Percentiles rank a stretch among this genome's conserved stretches.
These are phyloP conservation scores for Kazachstania sp. DNA, from an alignment of 1,139 yeast genomes.

Conservation along the genomic window DNA sequence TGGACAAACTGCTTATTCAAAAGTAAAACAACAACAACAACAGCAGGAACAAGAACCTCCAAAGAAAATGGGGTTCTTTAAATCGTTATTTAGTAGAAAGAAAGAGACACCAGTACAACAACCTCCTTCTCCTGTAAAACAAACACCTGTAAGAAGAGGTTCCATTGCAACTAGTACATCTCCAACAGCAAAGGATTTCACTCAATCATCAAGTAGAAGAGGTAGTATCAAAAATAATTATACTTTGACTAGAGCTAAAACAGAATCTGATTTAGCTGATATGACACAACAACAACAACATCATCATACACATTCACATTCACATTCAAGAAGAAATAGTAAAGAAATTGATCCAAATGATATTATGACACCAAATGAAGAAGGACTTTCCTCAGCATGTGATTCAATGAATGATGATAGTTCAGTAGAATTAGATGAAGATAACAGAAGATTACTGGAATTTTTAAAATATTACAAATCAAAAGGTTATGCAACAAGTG, in stretches of 20 bases:
- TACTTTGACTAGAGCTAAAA: slow-evolving; percentile 8
- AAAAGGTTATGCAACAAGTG: slow-evolving; percentile 29
- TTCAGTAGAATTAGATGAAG: slow-evolving; percentile 24
- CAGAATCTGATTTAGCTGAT: slow-evolving; percentile 9
- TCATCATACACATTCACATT: not conserved
- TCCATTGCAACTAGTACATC: not conserved
- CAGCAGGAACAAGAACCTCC: slow-evolving; percentile 9
- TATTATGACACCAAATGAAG: not conserved
- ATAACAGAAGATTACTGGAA: slow-evolving; percentile 49
- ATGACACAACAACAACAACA: slow-evolving; percentile 9
- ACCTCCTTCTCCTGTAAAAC: not conserved
- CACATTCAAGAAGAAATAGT: not conserved
- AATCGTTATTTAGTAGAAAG: slow-evolving; percentile 33
- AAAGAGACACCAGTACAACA: not conserved
- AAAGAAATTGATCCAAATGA: not conserved
- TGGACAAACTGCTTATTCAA: slow-evolving; percentile 6
- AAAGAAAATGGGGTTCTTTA: slow-evolving; percentile 32
- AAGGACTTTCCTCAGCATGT: not conserved
- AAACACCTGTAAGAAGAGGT: not conserved
- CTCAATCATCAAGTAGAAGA: not conserved
- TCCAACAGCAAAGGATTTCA: not conserved
- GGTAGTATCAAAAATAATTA: not conserved
- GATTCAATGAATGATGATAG: not conserved
- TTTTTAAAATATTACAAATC: slow-evolving; percentile 45
- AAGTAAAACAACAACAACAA: not conserved